phyloP scores from a whole-genome alignment of 2,329 filamentous ascomycete genomes.

The Zelopaecilomyces penicillatus region DNA sequence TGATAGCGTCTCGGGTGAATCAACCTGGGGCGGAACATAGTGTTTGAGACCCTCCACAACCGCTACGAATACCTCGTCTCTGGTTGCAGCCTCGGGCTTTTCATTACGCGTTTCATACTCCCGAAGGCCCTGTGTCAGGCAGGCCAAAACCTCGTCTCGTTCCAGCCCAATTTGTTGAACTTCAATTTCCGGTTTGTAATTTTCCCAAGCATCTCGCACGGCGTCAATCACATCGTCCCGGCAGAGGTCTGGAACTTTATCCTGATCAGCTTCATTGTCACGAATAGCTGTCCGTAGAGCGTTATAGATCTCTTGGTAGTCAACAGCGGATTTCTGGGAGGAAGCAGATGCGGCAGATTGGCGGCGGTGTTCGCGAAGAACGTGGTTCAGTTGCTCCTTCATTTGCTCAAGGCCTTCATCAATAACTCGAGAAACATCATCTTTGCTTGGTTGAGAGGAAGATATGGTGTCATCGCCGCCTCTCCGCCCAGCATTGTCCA shows the following conservation, averaged over 20 bases:
- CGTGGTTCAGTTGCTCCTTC: conserved; percentile 72
- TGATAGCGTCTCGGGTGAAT: conserved; percentile 61
- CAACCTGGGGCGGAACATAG: conserved; percentile 65
- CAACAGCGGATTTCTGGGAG: conserved; percentile 52
- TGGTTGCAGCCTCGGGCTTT: conserved; percentile 53
- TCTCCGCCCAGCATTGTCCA: conserved; percentile 58
- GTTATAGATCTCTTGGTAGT: conserved; percentile 79
- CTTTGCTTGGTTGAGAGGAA: conserved; percentile 38
- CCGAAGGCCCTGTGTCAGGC: conserved; percentile 76
- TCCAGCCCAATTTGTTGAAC: conserved; percentile 85
- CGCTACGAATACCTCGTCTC: conserved; percentile 77
- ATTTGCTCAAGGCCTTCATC: conserved; percentile 74
- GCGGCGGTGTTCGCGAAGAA: conserved; percentile 67
- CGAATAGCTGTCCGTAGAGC: conserved; percentile 69
- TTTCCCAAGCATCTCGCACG: conserved; percentile 85
- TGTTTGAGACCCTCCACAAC: conserved; percentile 80
- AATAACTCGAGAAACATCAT: conserved; percentile 68
- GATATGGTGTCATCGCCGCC: conserved; percentile 38
- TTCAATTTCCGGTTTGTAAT: conserved; percentile 88
- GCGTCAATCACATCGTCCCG: conserved; percentile 80
- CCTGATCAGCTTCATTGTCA: conserved; percentile 44
- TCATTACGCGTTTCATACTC: conserved; percentile 56
- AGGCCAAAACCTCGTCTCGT: conserved; percentile 80
- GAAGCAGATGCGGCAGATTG: conserved; percentile 57
- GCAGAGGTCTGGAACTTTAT: conserved; percentile 42